Evolutionary conservation across 148 eudicot genomes (phyloP), one percentile per base, ranked within the genome.

Genomic region (Mesembryanthemum crystallinum): DNA sequence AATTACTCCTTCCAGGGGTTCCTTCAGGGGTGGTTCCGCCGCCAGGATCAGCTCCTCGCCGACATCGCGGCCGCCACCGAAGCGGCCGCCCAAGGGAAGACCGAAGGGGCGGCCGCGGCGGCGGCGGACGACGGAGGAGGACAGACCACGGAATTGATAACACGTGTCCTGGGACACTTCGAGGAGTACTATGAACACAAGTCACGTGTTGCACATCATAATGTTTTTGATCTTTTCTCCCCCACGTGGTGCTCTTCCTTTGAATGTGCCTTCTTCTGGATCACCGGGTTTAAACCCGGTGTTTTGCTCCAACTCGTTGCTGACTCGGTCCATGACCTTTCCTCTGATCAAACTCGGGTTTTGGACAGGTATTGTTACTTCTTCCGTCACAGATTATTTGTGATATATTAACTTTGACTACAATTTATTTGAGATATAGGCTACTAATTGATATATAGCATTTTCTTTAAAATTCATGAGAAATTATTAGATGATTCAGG

Each of bases 221-320:
- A 87, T 78, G 89, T n/a, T n/a, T n/a, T n/a, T n/a, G n/a, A n/a
- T n/a, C n/a, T 80, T 7, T 85, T 81, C 24, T 25, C 76, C 9
- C 85, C 0, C 89, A 88, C 88, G 7, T 88, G 88, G 87, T 77
- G 80, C 25, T 76, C 83, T 17, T 69, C 88, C 0, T 68, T 80
- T 15, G 89, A 84, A 76, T 76, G 88, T 47, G 80, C 85, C 25
- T 83, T 77, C 66, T 72, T 80, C 47, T 86, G 91, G 89, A 28
- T 88, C 13, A 73, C 82, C 69, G 92, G 92, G 74, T 86, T 83
- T 64, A 77, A 81, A 23, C 89, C 92, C 37, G 68, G 74, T 3
- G 67, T 78, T 15, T 68, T 83, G 0, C 65, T 84, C 21, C 63
- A 71, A 15, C 78, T 88, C 64, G 81, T 82, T 3, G 60, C 61